phyloP scores from a whole-genome alignment of 352 stramenopile species.

The Globisporangium orthogonon region DNA sequence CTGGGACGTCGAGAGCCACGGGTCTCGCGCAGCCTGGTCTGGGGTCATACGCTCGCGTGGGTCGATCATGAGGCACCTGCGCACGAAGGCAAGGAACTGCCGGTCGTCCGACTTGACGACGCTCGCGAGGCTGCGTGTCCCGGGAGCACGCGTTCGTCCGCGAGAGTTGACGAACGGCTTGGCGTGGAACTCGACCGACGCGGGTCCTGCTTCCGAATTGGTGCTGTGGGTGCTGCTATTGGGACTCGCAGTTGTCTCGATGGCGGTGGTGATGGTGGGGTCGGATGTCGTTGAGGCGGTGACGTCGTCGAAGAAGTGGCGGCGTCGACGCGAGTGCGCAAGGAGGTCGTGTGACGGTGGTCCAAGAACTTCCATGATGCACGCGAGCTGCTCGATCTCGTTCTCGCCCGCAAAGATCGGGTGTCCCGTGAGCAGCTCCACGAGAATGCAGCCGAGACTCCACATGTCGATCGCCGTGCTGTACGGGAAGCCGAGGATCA shows the following conservation, averaged over 20 bases:
- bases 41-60: conserved; percentile 50
- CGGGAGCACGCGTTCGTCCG: conserved; percentile 36
- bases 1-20: conserved; percentile 34
- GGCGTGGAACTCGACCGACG: conserved; percentile 19
- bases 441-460: conserved; percentile 85
- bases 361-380: conserved; percentile 80
- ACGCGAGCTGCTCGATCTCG: conserved; percentile 77
- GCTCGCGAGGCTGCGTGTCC: conserved; percentile 26
- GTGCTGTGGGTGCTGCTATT: neutral
- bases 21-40: conserved; percentile 44
- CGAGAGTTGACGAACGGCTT: conserved; percentile 60
- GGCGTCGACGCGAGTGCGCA: conserved; percentile 39
- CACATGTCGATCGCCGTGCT: conserved; percentile 84
- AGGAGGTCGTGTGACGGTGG: conserved; percentile 40
- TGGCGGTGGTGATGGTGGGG: neutral
- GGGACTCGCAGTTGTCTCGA: neutral
- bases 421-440: conserved; percentile 73
- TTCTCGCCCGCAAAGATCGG: conserved; percentile 85
- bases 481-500: conserved; percentile 92
- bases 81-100: conserved; percentile 54
- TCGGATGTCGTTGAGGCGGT: neutral
- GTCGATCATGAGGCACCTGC: conserved; percentile 66
- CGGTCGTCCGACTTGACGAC: conserved; percentile 39
- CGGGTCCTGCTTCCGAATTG: neutral
- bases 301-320: conserved; percentile 48